phyloP scores from a whole-genome alignment of 2,329 filamentous ascomycete species.

The Pseudocercospora fuligena region DNA sequence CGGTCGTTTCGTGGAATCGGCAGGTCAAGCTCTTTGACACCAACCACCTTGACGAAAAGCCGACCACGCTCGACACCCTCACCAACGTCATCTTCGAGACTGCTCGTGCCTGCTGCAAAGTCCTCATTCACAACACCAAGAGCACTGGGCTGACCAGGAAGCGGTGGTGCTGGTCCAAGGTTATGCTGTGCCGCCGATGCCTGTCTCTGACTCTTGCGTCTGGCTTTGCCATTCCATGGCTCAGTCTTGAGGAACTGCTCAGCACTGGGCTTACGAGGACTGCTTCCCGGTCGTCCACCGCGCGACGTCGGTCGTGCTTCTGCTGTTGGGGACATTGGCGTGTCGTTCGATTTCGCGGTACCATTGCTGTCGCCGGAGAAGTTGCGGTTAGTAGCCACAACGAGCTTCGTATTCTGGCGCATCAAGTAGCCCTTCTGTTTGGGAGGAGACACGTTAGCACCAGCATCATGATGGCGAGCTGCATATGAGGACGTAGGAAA shows the following conservation, averaged over 20 bases:
- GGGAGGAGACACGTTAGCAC: slow-evolving; percentile 53
- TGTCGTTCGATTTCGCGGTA: slow-evolving; percentile 49
- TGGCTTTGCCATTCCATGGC: slow-evolving; percentile 86
- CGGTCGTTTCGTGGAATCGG: slow-evolving; percentile 89
- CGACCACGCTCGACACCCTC: slow-evolving; percentile 87
- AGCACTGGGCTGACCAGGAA: slow-evolving; percentile 81
- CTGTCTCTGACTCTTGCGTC: slow-evolving; percentile 67
- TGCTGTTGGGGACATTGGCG: slow-evolving; percentile 59
- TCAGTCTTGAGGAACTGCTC: slow-evolving; percentile 92
- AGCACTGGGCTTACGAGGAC: slow-evolving; percentile 78
- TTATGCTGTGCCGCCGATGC: slow-evolving; percentile 50
- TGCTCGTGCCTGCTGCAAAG: slow-evolving; percentile 57
- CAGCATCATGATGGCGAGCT: slow-evolving; percentile 25
- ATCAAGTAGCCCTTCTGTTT: slow-evolving; percentile 97
- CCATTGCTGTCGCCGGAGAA: slow-evolving; percentile 47
- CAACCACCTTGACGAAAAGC: slow-evolving; percentile 97
- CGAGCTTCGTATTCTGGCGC: slow-evolving; percentile 97
- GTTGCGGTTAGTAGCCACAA: slow-evolving; percentile 77
- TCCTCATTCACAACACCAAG: slow-evolving; percentile 72
- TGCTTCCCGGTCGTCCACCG: slow-evolving; percentile 60
- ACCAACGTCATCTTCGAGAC: slow-evolving; percentile 59
- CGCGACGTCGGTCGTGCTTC: slow-evolving; percentile 43
- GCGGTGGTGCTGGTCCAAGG: slow-evolving; percentile 73
- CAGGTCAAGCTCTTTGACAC: slow-evolving; percentile 92
- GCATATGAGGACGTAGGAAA: slow-evolving; percentile 30